Evolutionary conservation across 495 filamentous ascomycete species (phyloP).

Genomic region (Daldinia bambusicola): DNA sequence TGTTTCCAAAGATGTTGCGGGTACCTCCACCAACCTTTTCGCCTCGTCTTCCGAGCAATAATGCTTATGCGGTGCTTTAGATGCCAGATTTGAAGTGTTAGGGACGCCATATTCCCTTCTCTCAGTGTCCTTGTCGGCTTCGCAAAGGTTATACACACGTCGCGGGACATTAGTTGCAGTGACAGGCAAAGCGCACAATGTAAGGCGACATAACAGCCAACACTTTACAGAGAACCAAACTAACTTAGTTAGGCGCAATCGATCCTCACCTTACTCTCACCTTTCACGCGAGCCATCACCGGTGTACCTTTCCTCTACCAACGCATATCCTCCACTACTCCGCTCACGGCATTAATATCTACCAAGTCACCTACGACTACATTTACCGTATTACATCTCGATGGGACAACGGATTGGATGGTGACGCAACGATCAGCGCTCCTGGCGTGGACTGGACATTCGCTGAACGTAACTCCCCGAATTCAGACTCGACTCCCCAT

Average conservation of each 20-base stretch:
- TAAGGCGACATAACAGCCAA: slow-evolving; percentile 51
- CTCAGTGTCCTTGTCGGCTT: slow-evolving; percentile 90
- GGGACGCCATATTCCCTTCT: slow-evolving; percentile 91
- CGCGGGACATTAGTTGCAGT: slow-evolving; percentile 90
- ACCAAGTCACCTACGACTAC: slow-evolving; percentile 85
- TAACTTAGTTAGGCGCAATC: slow-evolving; percentile 71
- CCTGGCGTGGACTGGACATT: slow-evolving; percentile 95
- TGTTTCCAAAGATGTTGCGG: slow-evolving; percentile 51
- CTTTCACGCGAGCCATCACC: slow-evolving; percentile 77
- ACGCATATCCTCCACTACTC: slow-evolving; percentile 82
- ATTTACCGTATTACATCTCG: slow-evolving; percentile 85
- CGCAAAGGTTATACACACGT: slow-evolving; percentile 90
- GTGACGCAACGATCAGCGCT: slow-evolving; percentile 84
- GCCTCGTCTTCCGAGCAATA: background rate
- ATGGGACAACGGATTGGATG: slow-evolving; percentile 98
- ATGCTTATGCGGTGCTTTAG: slow-evolving; percentile 56
- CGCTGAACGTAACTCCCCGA: slow-evolving; percentile 76
- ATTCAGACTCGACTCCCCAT: slow-evolving; percentile 79
- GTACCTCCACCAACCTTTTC: slow-evolving; percentile 43
- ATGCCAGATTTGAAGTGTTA: slow-evolving; percentile 93
- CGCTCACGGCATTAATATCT: slow-evolving; percentile 85
- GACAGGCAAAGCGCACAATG: slow-evolving; percentile 90
- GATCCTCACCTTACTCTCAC: slow-evolving; percentile 85
- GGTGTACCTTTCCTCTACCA: slow-evolving; percentile 96
- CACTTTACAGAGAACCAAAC: background rate